phyloP scores from a whole-genome alignment of 495 filamentous ascomycete genomes.

The Aspergillus asperescens region DNA sequence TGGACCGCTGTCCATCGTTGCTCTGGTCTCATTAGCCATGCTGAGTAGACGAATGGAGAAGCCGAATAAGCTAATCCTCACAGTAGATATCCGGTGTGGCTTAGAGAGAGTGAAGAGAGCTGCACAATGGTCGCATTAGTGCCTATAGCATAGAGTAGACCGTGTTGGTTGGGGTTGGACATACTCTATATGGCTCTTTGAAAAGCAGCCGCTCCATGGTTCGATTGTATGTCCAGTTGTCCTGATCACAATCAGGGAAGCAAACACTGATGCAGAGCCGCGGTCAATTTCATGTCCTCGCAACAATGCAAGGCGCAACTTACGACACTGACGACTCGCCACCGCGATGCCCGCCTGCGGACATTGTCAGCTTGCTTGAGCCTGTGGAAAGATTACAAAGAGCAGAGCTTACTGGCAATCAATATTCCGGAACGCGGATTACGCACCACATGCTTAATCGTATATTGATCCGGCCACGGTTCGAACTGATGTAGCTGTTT shows the following conservation, averaged over 20 bases:
- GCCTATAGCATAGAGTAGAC: not conserved
- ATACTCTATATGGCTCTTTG: slow-evolving; percentile 34
- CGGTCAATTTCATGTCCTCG: slow-evolving; percentile 1
- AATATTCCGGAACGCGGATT: slow-evolving; percentile 34
- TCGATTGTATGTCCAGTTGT: slow-evolving; percentile 32
- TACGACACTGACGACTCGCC: slow-evolving; percentile 34
- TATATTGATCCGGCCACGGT: slow-evolving; percentile 28
- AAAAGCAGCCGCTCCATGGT: slow-evolving; percentile 37
- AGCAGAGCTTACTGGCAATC: slow-evolving; percentile 31
- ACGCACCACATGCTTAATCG: slow-evolving; percentile 34
- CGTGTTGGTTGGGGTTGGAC: not conserved
- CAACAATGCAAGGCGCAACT: slow-evolving; percentile 12
- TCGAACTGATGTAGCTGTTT: slow-evolving; percentile 33
- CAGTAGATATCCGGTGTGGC: slow-evolving; percentile 37
- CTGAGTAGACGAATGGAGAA: slow-evolving; percentile 1
- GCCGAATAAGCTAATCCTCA: slow-evolving; percentile 17
- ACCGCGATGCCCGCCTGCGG: slow-evolving; percentile 30
- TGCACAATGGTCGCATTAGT: slow-evolving; percentile 15
- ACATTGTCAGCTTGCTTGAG: slow-evolving; percentile 9
- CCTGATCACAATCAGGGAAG: slow-evolving; percentile 34
- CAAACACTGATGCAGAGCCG: slow-evolving; percentile 26
- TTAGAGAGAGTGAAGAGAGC: slow-evolving; percentile 38
- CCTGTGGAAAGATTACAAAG: not conserved
- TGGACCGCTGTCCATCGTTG: slow-evolving; percentile 39
- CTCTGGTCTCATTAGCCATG: slow-evolving; percentile 24